Evolutionary conservation across 306 rosid genomes (phyloP), one percentile per base, ranked within the genome.

Genomic region (Pterocarpus macrocarpus): DNA sequence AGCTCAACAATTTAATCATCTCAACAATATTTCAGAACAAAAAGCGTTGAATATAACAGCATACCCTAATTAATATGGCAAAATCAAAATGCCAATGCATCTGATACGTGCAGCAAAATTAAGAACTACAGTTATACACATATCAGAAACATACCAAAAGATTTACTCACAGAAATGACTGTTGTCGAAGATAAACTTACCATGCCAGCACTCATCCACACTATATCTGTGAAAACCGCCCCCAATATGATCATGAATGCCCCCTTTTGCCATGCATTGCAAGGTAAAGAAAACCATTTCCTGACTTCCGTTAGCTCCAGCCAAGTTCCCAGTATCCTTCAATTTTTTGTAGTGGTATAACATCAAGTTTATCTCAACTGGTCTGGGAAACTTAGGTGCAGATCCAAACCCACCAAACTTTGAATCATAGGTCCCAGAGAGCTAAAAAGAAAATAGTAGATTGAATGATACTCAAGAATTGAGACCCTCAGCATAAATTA

Each of bases 181-280:
- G 32, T 59, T 57, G 76, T 64, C 79, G 41, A 79, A 50, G 71
- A 43, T 75, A 79, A 80, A 88, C 89, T 81, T 68, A 95, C 99
- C 99, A 78, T 95, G 99, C 99, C 99, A 95, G 87, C 97, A 89
- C 89, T 93, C 97, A 65, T 95, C 99, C 62, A 95, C 97, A 4
- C 99, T 95, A 78, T 95, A 95, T 91, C 98, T 89, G 80, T 95
- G 99, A 82, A 95, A 95, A 34, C 99, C 99, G 35, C 99, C 97
- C 79, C 99, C 99, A 70, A 95, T 39, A 57, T 95, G 99, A 82
- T 95, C 97, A 64, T 91, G 97, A 74, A 95, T 73, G 57, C 99
- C 99, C 41, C 99, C 99, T 79, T 90, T 91, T 77, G 97, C 97
- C 99, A 95, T 95, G 86, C 92, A 88, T 83, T 93, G 89, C 88